Base-by-base conservation (phyloP, 495 filamentous ascomycete genomes). In the Penicillium mononematosum region DNA sequence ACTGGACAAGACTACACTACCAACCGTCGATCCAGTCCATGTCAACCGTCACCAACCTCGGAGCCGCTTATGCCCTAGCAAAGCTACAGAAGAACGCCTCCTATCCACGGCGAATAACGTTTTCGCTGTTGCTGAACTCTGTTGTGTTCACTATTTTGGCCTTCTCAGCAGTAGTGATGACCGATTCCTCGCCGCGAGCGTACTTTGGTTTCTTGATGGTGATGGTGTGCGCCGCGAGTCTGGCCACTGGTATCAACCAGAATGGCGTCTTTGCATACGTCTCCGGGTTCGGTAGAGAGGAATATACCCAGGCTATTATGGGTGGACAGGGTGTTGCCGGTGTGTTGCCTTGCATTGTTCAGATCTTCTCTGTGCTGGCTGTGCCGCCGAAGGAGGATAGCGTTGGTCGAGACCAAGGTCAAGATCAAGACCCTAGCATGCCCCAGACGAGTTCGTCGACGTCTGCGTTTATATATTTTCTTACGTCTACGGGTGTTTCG, bases 281-380 rank as follows among this genome's bases (percentile, higher is more conserved):
- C 11, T 82, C 90, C 8, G 87, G 88, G 27, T 96, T 96, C 60
- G 90, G 86, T 19, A 73, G 88, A 49, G 83, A 88, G 16, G 86
- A 91, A 62, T 98, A 96, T 73, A 96, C 89, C 48, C 92, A 97
- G 70, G 94, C 87, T 19, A 92, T 98, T 70, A 98, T 99, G 95
- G 85, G 85, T 24, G 94, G 94, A 9, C 94, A 99, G 70, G 95
- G 85, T 16, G 78, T 98, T 7, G 92, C 94, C 1, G 94, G 94
- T 32, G 92, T 99, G 4, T 78, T 98, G 14, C 95, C 94, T 0
- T 89, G 88, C 42, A 81, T 96, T 54, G 89, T 88, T 0, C 93
- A 84, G 64, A 94, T 97, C 59, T 64, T 89, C 39, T 88, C 91
- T 2, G 90, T 93, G 29, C 77, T 98, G 31, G 81, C 84, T 0